These are phyloP conservation scores for Botrytis squamosa DNA, from an alignment of 2,329 filamentous ascomycete genomes.

Conservation along the genomic window DNA sequence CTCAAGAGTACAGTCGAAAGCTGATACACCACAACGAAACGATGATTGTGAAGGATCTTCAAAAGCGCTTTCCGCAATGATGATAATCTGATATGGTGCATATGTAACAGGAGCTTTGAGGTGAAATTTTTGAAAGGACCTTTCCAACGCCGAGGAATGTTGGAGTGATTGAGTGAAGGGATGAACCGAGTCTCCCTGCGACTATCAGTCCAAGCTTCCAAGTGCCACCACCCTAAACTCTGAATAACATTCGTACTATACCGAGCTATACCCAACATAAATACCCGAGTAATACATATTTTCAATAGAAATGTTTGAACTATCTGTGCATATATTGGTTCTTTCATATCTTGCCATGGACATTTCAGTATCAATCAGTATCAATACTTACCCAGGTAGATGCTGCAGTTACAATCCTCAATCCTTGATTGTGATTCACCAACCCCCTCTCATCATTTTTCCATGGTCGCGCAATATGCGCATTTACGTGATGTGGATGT, in stretches of 20 bases:
- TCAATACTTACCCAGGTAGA: neutral
- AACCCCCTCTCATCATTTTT: constrained; percentile 1
- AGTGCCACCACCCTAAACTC: neutral
- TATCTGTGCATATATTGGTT: neutral
- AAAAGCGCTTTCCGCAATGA: neutral
- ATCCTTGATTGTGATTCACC: neutral
- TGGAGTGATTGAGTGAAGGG: neutral
- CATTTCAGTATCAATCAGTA: neutral
- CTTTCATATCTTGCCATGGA: neutral
- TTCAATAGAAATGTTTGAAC: neutral
- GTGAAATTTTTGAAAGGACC: neutral
- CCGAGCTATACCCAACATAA: neutral
- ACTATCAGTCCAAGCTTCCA: neutral
- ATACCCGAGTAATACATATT: neutral
- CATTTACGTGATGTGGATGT: neutral
- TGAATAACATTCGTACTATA: neutral
- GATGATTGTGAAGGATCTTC: neutral
- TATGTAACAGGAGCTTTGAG: neutral
- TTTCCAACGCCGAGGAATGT: neutral
- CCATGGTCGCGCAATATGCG: constrained; percentile 12
- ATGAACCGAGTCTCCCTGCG: neutral
- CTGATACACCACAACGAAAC: neutral
- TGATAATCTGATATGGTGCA: neutral
- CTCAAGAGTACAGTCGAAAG: neutral
- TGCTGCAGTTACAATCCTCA: neutral